phyloP scores from a whole-genome alignment of 345 rosid genomes.

The Streptanthus diversifolius region DNA sequence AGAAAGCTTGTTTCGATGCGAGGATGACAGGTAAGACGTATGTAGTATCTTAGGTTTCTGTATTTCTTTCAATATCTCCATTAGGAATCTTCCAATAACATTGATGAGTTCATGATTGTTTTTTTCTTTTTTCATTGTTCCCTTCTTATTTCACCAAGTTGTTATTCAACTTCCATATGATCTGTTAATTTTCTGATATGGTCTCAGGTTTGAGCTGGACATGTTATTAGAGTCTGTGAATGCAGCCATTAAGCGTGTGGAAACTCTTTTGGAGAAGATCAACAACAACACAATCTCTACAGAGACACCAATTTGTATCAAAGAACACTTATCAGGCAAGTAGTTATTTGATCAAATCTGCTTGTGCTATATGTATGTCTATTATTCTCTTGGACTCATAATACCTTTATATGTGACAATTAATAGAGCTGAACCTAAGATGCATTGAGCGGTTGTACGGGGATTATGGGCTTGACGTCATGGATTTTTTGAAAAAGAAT shows the following conservation, averaged over 20 bases:
- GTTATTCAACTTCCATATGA: background rate
- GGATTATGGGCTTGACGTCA: constrained; percentile 94
- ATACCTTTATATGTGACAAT: constrained; percentile 24
- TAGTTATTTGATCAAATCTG: constrained; percentile 14
- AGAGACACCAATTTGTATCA: constrained; percentile 56
- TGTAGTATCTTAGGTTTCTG: background rate
- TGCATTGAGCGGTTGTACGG: constrained; percentile 95
- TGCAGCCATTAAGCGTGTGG: constrained; percentile 76
- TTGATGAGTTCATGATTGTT: constrained; percentile 6
- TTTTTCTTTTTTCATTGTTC: too few relatives aligned
- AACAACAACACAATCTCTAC: constrained; percentile 58
- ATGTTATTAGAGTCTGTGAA: constrained; percentile 92
- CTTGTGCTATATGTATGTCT: background rate
- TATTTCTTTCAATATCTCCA: constrained; percentile 3
- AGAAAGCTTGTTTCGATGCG: constrained; percentile 96
- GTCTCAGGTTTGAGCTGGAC: constrained; percentile 94
- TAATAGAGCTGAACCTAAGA: constrained; percentile 79
- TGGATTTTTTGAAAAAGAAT: constrained; percentile 80
- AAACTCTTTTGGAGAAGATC: constrained; percentile 72
- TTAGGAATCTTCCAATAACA: background rate
- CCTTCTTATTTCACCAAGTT: too few relatives aligned
- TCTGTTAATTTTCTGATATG: constrained; percentile 15
- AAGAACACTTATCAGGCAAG: constrained; percentile 85
- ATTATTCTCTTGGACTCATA: background rate
- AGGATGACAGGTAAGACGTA: constrained; percentile 83